Evolutionary conservation across 2,329 filamentous ascomycete species (phyloP).

Genomic region (Sclerotinia spermophila): DNA sequence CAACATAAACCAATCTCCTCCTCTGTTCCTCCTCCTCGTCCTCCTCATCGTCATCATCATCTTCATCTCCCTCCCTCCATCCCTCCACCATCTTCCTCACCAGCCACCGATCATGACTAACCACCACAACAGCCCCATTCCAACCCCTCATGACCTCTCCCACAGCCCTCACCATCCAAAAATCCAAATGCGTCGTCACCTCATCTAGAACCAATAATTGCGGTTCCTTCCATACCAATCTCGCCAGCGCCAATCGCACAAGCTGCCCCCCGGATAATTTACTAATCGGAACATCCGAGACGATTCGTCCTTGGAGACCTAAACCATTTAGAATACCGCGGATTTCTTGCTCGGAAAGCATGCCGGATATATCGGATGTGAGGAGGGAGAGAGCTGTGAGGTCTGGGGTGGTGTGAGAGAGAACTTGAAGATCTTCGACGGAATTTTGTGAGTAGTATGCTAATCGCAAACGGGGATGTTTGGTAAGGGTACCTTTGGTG

Average conservation of each 20-base stretch:
- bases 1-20: slow-evolving; percentile 55
- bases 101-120: slow-evolving; percentile 82
- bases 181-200: slow-evolving; percentile 88
- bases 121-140: slow-evolving; percentile 70
- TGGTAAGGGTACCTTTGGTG: slow-evolving; percentile 57
- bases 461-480: slow-evolving; percentile 65
- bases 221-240: slow-evolving; percentile 96
- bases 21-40: slow-evolving; percentile 46
- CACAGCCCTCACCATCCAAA: slow-evolving; percentile 72
- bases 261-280: slow-evolving; percentile 78
- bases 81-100: slow-evolving; percentile 71
- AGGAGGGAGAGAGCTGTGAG: slow-evolving; percentile 66
- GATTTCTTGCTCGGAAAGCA: slow-evolving; percentile 62
- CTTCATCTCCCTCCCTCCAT: slow-evolving; percentile 41
- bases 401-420: slow-evolving; percentile 46
- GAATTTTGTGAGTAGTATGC: slow-evolving; percentile 80
- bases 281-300: slow-evolving; percentile 68
- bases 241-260: slow-evolving; percentile 80
- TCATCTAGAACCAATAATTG: slow-evolving; percentile 95
- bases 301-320: slow-evolving; percentile 65
- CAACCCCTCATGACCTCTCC: slow-evolving; percentile 63
- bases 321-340: slow-evolving; percentile 65
- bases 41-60: slow-evolving; percentile 45
- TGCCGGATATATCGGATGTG: slow-evolving; percentile 48
- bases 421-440: slow-evolving; percentile 62